Base-by-base conservation (phyloP, 179 eudicot species). In the Corrigiola litoralis region DNA sequence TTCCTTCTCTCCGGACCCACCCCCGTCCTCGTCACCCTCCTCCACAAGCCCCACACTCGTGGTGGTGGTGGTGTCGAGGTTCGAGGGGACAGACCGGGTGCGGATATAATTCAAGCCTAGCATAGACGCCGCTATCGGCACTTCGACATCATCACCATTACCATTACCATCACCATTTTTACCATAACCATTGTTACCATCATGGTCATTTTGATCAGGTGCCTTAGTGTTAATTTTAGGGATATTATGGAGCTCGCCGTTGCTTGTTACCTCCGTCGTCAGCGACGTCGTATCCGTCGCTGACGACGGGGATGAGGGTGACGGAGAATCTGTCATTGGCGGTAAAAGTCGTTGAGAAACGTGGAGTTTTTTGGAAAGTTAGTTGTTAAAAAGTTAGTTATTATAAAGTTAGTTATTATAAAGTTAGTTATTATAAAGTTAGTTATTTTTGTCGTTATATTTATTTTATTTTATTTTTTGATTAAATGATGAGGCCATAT, bases 21-120 rank as follows among this genome's bases (percentile, higher is more conserved):
- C 68, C 29, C 68, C 48, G 6, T 28, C 44, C 23, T 64, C 69
- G 21, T 48, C 40, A 17, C 67, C 63, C 49, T 33, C 40, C 0
- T 4, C 16, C 4, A 11, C 37, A 0, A 0, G 28, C 10, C 6
- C 63, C 27, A 28, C 4, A 12, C 29, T 38, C 21, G n/a, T n/a
- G n/a, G n/a, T n/a, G 74, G 44, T 27, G 63, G 44, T 52, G 71
- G 51, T 29, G 33, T 45, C 8, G 70, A 79, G 76, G 16, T 70
- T 82, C 44, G 70, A 50, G 3, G 84, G 78, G 12, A 61, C 78
- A 1, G 90, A 85, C 52, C 85, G 79, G 14, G 95, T 87, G 31
- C 96, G 68, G 31, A 88, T 88, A 63, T 68, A 80, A 68, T 91
- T 86, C 59, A 90, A 86, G 18, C 96, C 87, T 23, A 87, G 73